Percentiles rank a stretch among this genome's conserved stretches.
phyloP scores from a whole-genome alignment of 2,329 filamentous ascomycete species.

The Rhinocladiella mackenziei region DNA sequence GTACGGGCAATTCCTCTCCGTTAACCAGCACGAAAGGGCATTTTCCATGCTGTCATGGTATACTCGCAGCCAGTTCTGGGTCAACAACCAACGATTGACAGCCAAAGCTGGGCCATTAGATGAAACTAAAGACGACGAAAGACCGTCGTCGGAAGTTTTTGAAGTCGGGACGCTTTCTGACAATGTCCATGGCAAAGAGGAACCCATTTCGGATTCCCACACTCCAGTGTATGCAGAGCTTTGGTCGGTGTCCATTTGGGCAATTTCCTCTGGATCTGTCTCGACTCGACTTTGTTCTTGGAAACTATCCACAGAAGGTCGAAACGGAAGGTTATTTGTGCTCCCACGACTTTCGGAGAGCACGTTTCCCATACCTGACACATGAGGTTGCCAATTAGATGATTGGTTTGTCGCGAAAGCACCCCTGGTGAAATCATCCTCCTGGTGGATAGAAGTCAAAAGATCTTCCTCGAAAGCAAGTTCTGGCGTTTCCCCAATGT shows the following conservation, averaged over 20 bases:
- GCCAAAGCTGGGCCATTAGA: not conserved
- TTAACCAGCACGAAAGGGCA: constrained; percentile 15
- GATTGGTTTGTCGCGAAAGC: not conserved
- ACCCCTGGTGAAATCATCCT: too few relatives aligned
- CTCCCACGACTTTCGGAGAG: too few relatives aligned
- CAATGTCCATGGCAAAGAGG: not conserved
- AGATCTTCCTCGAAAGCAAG: not conserved
- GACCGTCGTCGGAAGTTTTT: not conserved
- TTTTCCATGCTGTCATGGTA: constrained; percentile 17
- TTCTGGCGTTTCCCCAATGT: not conserved
- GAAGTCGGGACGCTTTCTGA: not conserved
- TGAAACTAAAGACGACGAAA: not conserved
- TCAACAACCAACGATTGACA: constrained; percentile 8
- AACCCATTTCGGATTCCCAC: not conserved
- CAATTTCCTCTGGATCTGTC: not conserved
- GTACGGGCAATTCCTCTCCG: constrained; percentile 32
- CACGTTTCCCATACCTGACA: too few relatives aligned
- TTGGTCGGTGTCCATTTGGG: not conserved
- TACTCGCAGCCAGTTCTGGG: constrained; percentile 5
- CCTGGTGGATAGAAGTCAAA: too few relatives aligned
- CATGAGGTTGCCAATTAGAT: too few relatives aligned
- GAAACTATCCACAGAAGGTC: not conserved
- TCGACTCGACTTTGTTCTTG: not conserved
- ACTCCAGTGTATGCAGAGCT: not conserved
- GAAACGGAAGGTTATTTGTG: too few relatives aligned